Percentiles rank a stretch among this genome's conserved stretches.
Evolutionary conservation across 305 asterid genomes (phyloP).

Genomic region (Solanum hybrid): DNA sequence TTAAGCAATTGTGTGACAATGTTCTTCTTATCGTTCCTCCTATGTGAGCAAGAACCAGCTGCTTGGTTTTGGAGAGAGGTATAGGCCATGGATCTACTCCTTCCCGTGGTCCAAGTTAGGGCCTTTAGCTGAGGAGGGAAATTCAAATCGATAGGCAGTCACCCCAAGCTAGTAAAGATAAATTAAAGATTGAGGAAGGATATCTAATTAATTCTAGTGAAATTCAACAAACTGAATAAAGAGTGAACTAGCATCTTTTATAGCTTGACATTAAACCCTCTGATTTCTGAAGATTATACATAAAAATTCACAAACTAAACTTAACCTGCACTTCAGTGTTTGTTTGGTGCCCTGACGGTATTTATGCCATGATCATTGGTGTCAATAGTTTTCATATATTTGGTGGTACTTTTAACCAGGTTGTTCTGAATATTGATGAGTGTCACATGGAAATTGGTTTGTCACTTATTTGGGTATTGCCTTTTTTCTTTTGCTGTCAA

Average conservation of each 20-base stretch:
- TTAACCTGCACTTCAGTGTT: not conserved
- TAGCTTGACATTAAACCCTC: not conserved
- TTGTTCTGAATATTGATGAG: not conserved
- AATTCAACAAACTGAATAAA: not conserved
- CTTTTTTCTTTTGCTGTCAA: slow-evolving; percentile 1
- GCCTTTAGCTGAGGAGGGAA: not conserved
- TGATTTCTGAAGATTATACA: not conserved
- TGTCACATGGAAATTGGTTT: not conserved
- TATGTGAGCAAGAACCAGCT: not conserved
- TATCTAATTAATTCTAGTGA: not conserved
- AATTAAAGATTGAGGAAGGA: not conserved
- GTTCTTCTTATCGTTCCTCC: not conserved
- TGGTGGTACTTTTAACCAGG: not conserved
- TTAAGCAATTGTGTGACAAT: not conserved
- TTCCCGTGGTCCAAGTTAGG: not conserved
- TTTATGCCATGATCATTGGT: not conserved
- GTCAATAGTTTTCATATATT: not conserved
- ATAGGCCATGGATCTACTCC: not conserved
- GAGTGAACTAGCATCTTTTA: not conserved
- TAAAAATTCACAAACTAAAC: not conserved
- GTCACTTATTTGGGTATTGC: not conserved
- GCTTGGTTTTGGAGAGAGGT: not conserved
- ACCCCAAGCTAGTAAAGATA: not conserved
- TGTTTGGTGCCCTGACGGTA: not conserved
- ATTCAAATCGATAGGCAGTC: not conserved